Conservation (phyloP, 352 stramenopile species). For the Pythium biforme region DNA sequence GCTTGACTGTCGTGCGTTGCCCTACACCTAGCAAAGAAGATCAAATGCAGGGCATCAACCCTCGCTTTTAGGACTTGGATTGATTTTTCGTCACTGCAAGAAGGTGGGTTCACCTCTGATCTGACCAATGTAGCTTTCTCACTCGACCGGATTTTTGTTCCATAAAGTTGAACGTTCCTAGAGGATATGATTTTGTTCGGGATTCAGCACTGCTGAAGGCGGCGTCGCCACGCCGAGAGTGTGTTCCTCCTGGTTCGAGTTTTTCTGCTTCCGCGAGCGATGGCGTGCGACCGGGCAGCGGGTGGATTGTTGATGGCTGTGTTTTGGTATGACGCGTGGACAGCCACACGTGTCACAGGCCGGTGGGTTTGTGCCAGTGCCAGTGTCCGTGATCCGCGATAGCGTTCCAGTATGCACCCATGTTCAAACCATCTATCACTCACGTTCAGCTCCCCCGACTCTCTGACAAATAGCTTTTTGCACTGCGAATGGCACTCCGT, state of each 20-base stretch:
- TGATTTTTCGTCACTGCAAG: constrained; percentile 13
- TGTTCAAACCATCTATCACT: constrained; percentile 29
- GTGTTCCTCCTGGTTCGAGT: constrained; percentile 1
- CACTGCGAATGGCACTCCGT: neutral
- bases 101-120: constrained; percentile 26
- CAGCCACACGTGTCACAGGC: constrained; percentile 23
- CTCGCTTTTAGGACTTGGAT: constrained; percentile 28
- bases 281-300: neutral
- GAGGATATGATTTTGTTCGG: neutral
- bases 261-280: neutral
- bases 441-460: constrained; percentile 15
- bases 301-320: constrained; percentile 5
- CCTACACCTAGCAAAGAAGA: constrained; percentile 22
- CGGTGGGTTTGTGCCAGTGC: neutral
- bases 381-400: neutral
- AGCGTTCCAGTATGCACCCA: constrained; percentile 18
- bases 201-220: neutral
- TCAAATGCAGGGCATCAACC: constrained; percentile 6
- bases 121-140: neutral
- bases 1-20: constrained; percentile 25
- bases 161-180: constrained; percentile 1
- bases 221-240: neutral
- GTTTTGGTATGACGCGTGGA: constrained; percentile 10
- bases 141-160: neutral
- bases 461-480: constrained; percentile 25